Evolutionary conservation across 2,329 filamentous ascomycete species (phyloP), one percentile per base, ranked within the genome.

Genomic region (Sclerotinia minor): DNA sequence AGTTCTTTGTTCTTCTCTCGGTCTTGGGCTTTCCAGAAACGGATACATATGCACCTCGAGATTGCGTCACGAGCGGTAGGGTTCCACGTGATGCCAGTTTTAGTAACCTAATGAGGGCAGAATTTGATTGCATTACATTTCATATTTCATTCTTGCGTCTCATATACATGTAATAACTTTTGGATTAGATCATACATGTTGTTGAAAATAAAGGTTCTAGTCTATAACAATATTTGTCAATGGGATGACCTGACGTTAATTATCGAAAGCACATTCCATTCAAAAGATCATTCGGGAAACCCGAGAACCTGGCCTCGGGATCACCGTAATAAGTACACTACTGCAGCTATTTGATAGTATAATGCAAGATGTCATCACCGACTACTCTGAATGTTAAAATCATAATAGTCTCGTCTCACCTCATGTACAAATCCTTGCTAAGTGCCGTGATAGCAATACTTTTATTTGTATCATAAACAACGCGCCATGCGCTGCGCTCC

Each of bases 371-470:
- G 44, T 21, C 44, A 49, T 61, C 21, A 38, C 21, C 58, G 29
- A 61, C 68, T 69, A 71, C 24, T 24, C 29, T 55, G 32, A n/a
- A n/a, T n/a, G n/a, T 41, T 60, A 69, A 64, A 71, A 69, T 24
- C 38, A 32, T 35, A 44, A 49, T 49, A 15, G 6, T 47, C n/a
- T 35, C 29, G 29, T 61, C 11, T 38, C 45, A 24, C 38, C 15
- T 49, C 44, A 47, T 49, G 13, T 61, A 57, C n/a, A 24, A 50
- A 26, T 50, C 21, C 35, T 55, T 21, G 35, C 2, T 5, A 55
- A 38, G 19, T n/a, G 19, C 29, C 21, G 53, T 50, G 32, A 41
- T 21, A 50, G 26, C n/a, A 26, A 49, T 50, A 32, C 45, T 50
- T 50, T 50, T 38, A 35, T 50, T 38, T 17, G 5, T 50, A 26